A percentile compares a stretch with the other conserved stretches of the same genome.
These are phyloP conservation scores for Epichloe baconii DNA, from an alignment of 2,329 filamentous ascomycete genomes.

Conservation along the genomic window DNA sequence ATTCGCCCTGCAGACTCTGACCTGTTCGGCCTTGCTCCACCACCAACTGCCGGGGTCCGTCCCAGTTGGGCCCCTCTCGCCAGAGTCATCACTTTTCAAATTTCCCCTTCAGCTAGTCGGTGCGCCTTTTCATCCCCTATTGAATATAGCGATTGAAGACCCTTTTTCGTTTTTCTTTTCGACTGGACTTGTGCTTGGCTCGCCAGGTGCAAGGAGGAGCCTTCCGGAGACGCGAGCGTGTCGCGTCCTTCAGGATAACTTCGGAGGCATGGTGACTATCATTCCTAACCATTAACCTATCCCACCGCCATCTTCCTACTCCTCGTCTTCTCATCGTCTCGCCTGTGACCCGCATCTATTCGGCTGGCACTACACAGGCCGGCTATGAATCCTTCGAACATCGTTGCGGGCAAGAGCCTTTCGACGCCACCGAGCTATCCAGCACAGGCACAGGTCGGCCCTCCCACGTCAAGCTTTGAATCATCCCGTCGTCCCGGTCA, in stretches of 20 bases:
- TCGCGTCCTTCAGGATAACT: background rate
- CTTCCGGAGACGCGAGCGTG: background rate
- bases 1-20: background rate
- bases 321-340: background rate
- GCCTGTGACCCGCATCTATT: background rate
- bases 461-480: constrained; percentile 35
- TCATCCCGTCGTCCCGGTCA: constrained; percentile 33
- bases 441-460: constrained; percentile 26
- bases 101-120: background rate
- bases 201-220: background rate
- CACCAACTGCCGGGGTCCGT: constrained; percentile 7
- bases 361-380: background rate
- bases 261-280: constrained; percentile 2
- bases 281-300: background rate
- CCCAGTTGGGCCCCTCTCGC: constrained; percentile 7
- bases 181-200: background rate
- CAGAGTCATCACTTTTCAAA: constrained; percentile 2
- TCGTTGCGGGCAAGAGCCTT: constrained; percentile 37
- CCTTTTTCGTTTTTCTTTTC: background rate
- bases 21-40: constrained; percentile 3
- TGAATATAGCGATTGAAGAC: background rate
- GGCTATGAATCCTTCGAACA: constrained; percentile 22
- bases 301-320: background rate
- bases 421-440: constrained; percentile 29
- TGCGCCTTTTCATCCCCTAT: background rate